Evolutionary conservation across 2,329 filamentous ascomycete genomes (phyloP).

Genomic region (Neoscytalidium dimidiatum): DNA sequence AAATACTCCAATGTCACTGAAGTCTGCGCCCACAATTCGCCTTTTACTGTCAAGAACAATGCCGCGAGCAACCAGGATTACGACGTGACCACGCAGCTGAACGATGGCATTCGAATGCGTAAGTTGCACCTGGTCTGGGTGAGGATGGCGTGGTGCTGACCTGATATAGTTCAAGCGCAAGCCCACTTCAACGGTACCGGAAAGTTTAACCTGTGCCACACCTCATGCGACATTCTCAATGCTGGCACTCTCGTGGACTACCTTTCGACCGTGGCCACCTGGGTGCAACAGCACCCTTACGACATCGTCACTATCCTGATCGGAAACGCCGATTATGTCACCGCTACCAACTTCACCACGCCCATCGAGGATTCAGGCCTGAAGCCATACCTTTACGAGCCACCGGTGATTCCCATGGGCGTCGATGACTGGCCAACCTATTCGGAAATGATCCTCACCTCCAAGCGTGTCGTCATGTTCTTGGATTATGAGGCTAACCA

Average conservation of each 20-base stretch:
- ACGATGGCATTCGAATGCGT: conserved; percentile 43
- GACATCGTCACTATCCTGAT: conserved; percentile 87
- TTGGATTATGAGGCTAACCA: conserved; percentile 65
- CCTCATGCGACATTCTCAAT: conserved; percentile 78
- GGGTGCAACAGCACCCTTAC: conserved; percentile 77
- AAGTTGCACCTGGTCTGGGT: neutral
- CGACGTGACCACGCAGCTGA: conserved; percentile 39
- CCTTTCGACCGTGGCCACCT: conserved; percentile 67
- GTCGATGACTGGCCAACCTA: conserved; percentile 82
- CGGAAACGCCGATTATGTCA: conserved; percentile 76
- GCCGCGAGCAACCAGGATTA: conserved; percentile 40
- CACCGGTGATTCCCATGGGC: conserved; percentile 69
- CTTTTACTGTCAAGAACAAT: conserved; percentile 37
- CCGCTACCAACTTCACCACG: conserved; percentile 63
- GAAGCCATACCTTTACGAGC: conserved; percentile 70
- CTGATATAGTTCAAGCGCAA: conserved; percentile 58
- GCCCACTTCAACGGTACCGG: conserved; percentile 60
- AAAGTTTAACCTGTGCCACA: conserved; percentile 74
- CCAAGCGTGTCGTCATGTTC: conserved; percentile 42
- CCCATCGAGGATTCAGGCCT: conserved; percentile 74
- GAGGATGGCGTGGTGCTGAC: neutral
- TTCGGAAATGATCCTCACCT: conserved; percentile 53
- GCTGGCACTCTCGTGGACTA: conserved; percentile 76
- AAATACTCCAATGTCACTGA: conserved; percentile 46
- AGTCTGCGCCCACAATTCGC: conserved; percentile 43